Percentiles rank a stretch among this genome's conserved stretches.
Evolutionary conservation across 208 protist genomes (phyloP).

Genomic region (Leptomonas pyrrhocoris): DNA sequence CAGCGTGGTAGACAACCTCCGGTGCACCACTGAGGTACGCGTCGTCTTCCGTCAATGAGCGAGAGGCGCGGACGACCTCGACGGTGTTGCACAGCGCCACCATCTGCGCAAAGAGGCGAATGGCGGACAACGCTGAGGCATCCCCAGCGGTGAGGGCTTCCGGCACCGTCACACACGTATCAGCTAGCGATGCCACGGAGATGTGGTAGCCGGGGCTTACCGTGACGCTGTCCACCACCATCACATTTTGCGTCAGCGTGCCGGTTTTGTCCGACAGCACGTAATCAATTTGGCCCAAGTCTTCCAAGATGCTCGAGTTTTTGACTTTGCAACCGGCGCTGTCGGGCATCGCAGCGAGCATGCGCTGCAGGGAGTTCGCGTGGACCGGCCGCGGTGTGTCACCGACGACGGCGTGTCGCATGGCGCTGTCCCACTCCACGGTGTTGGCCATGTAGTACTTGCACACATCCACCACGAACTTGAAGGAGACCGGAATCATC

Average conservation of each 20-base stretch:
- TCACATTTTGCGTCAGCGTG: constrained; percentile 95
- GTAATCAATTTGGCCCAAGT: constrained; percentile 95
- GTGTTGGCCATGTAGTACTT: constrained; percentile 93
- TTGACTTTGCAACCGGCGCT: constrained; percentile 64
- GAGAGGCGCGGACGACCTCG: constrained; percentile 39
- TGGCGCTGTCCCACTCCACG: constrained; percentile 92
- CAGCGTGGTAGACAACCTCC: constrained; percentile 65
- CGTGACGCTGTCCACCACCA: constrained; percentile 82
- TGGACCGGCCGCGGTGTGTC: constrained; percentile 9
- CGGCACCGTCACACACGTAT: constrained; percentile 3
- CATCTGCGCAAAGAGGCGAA: constrained; percentile 62
- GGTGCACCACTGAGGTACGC: neutral
- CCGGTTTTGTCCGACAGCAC: constrained; percentile 96
- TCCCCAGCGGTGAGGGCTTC: neutral
- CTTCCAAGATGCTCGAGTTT: constrained; percentile 93
- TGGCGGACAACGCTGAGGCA: constrained; percentile 4
- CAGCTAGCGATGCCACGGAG: constrained; percentile 14
- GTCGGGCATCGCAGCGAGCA: neutral
- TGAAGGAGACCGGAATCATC: constrained; percentile 97
- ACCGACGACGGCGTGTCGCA: constrained; percentile 63
- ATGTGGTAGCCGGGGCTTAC: constrained; percentile 37
- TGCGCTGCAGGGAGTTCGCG: constrained; percentile 6
- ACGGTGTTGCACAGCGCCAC: constrained; percentile 93
- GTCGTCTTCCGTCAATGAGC: neutral
- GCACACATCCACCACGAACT: constrained; percentile 94